These are phyloP conservation scores for Trypanosoma mega DNA, from an alignment of 208 protist species.

Conservation along the genomic window DNA sequence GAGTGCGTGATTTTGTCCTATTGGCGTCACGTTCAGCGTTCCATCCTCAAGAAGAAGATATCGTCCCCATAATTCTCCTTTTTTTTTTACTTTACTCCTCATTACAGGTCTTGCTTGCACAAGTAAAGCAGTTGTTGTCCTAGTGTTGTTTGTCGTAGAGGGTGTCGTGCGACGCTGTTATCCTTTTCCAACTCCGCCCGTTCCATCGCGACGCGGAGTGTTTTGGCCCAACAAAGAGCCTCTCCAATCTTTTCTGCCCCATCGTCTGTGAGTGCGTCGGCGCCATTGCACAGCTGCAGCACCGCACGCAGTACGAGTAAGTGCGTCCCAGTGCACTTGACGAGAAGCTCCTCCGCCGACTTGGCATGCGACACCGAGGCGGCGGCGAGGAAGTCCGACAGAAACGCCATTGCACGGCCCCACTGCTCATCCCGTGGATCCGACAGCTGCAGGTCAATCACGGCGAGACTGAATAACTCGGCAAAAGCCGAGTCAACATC, in stretches of 20 bases:
- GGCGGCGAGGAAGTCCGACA: slow-evolving; percentile 39
- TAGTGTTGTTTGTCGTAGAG: slow-evolving; percentile 34
- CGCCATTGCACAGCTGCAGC: slow-evolving; percentile 35
- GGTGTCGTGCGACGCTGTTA: slow-evolving; percentile 22
- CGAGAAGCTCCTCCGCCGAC: slow-evolving; percentile 34
- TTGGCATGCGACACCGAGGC: slow-evolving; percentile 20
- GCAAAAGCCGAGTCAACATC: slow-evolving; percentile 58
- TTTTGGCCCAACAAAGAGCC: slow-evolving; percentile 35
- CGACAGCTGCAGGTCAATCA: slow-evolving; percentile 54
- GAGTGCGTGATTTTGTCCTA: too few relatives aligned
- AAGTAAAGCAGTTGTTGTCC: slow-evolving; percentile 32
- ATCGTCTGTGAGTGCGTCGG: slow-evolving; percentile 10
- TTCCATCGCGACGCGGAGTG: slow-evolving; percentile 24
- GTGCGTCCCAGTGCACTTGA: slow-evolving; percentile 24
- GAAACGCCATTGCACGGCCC: slow-evolving; percentile 34
- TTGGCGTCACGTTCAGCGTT: too few relatives aligned
- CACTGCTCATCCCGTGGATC: slow-evolving; percentile 56
- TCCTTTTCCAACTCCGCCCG: slow-evolving; percentile 4
- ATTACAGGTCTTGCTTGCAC: slow-evolving; percentile 20
- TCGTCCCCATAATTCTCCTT: too few relatives aligned
- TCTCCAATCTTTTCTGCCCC: slow-evolving; percentile 16
- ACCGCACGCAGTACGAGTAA: slow-evolving; percentile 42
- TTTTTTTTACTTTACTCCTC: too few relatives aligned
- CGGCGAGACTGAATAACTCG: slow-evolving; percentile 61
- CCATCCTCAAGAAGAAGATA: not conserved